A percentile compares a stretch with the other conserved stretches of the same genome.
phyloP scores from a whole-genome alignment of 768 basidiomycete species.

The Austroboletus eburneus region DNA sequence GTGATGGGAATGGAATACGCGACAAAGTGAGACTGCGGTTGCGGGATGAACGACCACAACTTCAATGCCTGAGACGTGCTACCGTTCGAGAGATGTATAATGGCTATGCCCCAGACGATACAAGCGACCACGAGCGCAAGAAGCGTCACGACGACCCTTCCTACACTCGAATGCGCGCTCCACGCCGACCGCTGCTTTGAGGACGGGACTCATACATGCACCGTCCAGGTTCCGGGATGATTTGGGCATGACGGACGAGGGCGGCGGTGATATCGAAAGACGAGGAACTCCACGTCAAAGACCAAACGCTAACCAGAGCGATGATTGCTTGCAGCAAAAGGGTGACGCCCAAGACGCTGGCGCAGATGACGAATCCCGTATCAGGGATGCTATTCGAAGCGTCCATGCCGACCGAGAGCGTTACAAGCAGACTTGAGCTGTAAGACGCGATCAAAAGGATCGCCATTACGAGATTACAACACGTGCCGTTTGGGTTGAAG shows the following conservation, averaged over 20 bases:
- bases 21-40: constrained; percentile 12
- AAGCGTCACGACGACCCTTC: constrained; percentile 20
- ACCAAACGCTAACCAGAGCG: constrained; percentile 19
- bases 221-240: constrained; percentile 14
- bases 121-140: constrained; percentile 22
- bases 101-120: constrained; percentile 19
- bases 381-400: constrained; percentile 10
- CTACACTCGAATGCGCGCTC: constrained; percentile 22
- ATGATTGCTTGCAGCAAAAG: constrained; percentile 23
- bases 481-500: constrained; percentile 22
- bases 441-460: constrained; percentile 29
- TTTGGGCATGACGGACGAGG: constrained; percentile 23
- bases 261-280: constrained; percentile 29
- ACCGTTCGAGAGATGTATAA: constrained; percentile 6
- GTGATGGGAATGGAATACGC: constrained; percentile 22
- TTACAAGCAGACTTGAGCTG: constrained; percentile 24
- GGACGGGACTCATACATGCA: constrained; percentile 26
- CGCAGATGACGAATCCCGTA: constrained; percentile 9
- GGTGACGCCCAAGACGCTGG: constrained; percentile 24
- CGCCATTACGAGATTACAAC: constrained; percentile 21
- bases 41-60: constrained; percentile 29
- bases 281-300: constrained; percentile 32
- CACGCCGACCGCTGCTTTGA: constrained; percentile 26
- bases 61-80: neutral
- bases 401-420: constrained; percentile 12